These are phyloP conservation scores for Thelonectria rubi DNA, from an alignment of 2,329 filamentous ascomycete species.

Conservation along the genomic window DNA sequence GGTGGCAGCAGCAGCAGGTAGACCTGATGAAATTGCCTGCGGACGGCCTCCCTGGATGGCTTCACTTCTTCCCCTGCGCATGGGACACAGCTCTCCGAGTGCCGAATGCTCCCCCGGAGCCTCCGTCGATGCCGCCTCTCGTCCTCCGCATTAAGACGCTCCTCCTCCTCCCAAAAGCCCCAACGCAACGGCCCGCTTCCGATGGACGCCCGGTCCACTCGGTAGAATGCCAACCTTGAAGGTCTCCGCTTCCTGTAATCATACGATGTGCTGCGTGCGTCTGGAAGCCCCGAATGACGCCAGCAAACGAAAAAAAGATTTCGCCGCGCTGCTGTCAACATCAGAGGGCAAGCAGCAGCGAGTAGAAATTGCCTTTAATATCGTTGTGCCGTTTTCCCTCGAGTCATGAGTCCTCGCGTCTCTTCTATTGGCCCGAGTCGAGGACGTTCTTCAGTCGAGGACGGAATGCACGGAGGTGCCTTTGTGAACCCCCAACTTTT, in stretches of 20 bases:
- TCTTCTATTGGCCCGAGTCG: constrained; percentile 18
- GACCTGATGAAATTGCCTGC: not conserved
- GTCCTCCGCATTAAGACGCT: not conserved
- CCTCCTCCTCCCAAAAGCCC: constrained; percentile 21
- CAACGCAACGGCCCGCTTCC: constrained; percentile 39
- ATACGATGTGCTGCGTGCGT: constrained; percentile 34
- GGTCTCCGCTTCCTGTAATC: constrained; percentile 30
- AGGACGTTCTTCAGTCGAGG: not conserved
- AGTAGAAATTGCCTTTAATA: not conserved
- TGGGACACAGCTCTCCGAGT: not conserved
- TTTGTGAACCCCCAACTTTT: constrained; percentile 2
- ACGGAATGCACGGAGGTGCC: not conserved
- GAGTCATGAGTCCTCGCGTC: not conserved
- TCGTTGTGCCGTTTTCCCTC: not conserved
- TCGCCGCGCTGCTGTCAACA: not conserved
- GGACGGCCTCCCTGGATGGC: not conserved
- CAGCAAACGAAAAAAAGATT: constrained; percentile 12
- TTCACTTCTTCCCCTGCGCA: not conserved
- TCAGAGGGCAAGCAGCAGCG: not conserved
- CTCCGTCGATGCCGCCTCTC: constrained; percentile 10
- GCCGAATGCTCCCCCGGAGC: constrained; percentile 14
- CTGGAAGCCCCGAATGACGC: constrained; percentile 26
- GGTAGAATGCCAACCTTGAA: constrained; percentile 28
- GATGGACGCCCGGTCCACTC: constrained; percentile 39
- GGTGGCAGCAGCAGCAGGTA: not conserved